Base-by-base conservation (phyloP, 1,284 basidiomycete species). In the Malassezia caprae region DNA sequence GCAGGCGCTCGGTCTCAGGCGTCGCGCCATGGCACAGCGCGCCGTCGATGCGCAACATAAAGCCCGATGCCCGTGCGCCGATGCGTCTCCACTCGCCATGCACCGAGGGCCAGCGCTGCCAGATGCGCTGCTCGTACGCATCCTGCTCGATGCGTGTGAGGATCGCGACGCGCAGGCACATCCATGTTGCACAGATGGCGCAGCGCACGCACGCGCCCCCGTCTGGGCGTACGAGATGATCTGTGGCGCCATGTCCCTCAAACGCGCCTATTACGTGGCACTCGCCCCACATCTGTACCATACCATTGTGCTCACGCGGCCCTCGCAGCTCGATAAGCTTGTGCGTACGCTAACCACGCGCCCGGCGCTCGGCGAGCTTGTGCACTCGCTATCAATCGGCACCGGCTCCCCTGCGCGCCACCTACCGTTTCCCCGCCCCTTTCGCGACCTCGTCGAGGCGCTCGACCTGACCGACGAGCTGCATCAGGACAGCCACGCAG, bases 231-330 rank as follows among this genome's bases (percentile, higher is more conserved):
- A 39, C 17, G 27, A 43, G 21, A 44, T 11, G 27, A 17, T 32
- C 12, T 12, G 35, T 13, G 4, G 15, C 23, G 43, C 53, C 8
- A 53, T 61, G 51, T 23, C 24, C 30, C 39, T 62, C 6, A 52
- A 15, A 17, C 59, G 51, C n/a, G 49, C 52, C 13, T 56, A 50
- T 30, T 60, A 61, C 30, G 52, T 53, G 31, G 31, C 61, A 10
- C 28, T 49, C 5, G 54, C 58, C 4, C 48, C 55, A n/a, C 31
- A 58, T 2, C 47, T 54, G 28, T 56, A 56, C 42, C 47, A 34
- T n/a, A 30, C 53, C 23, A 31, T 47, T 27, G 26, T 30, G 26
- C 23, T 56, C 11, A 6, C 28, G 11, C 8, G 17, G 19, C 53
- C 53, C 8, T 56, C 53, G 7, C 53, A 56, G 23, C 42, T 56